Percentiles rank a stretch among this genome's conserved stretches.
These are phyloP conservation scores for Leccinum disarticulatum DNA, from an alignment of 768 basidiomycete species.

Conservation along the genomic window DNA sequence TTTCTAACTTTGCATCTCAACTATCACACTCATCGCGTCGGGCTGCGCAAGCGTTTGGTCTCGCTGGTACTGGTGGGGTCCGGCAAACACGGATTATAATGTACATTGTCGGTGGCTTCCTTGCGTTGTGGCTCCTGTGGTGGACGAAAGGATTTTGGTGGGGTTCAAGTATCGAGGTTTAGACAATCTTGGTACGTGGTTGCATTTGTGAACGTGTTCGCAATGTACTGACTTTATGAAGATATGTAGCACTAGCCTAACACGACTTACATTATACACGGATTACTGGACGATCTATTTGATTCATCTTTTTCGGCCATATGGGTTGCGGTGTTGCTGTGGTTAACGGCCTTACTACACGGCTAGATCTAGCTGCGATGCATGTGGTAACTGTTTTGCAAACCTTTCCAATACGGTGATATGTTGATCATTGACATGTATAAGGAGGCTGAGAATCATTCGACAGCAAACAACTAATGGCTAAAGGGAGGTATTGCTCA, in stretches of 20 bases:
- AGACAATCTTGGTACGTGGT: constrained; percentile 16
- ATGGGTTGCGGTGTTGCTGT: not conserved
- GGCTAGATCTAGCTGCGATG: not conserved
- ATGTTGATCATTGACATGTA: no score
- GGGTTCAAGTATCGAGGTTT: constrained; percentile 19
- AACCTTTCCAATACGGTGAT: no score
- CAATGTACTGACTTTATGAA: not conserved
- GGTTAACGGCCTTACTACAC: not conserved
- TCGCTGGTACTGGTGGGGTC: constrained; percentile 55
- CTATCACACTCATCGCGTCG: constrained; percentile 68
- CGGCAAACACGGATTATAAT: constrained; percentile 70
- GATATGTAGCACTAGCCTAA: not conserved
- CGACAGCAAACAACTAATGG: no score
- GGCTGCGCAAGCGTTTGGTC: constrained; percentile 75
- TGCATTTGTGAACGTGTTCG: not conserved
- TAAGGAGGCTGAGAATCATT: no score
- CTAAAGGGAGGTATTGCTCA: not conserved
- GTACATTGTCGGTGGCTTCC: constrained; percentile 53
- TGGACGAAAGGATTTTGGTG: constrained; percentile 52
- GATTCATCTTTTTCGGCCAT: not conserved
- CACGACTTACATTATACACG: constrained; percentile 1
- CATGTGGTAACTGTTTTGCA: not conserved
- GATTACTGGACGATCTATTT: constrained; percentile 6
- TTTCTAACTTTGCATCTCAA: constrained; percentile 61
- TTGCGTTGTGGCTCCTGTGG: constrained; percentile 56